Percentiles rank a stretch among this genome's conserved stretches.
Evolutionary conservation across 331 rosid species (phyloP).

Genomic region (Acacia pycnantha): DNA sequence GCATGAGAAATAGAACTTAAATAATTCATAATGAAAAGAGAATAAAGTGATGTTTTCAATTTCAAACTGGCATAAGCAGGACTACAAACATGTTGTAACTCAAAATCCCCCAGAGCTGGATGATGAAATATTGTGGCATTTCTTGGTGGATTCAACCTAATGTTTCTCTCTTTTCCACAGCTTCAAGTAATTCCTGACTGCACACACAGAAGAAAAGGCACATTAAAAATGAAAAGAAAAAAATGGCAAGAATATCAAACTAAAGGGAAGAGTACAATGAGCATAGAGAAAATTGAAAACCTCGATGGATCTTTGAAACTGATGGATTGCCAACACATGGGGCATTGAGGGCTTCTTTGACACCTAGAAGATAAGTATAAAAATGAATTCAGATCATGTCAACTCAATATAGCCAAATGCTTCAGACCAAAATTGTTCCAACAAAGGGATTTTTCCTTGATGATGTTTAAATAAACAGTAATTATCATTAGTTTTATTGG

Average conservation of each 20-base stretch:
- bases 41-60: constrained; percentile 26
- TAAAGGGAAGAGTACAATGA: constrained; percentile 6
- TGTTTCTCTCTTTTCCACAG: constrained; percentile 81
- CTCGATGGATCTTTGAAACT: constrained; percentile 94
- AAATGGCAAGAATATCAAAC: constrained; percentile 1
- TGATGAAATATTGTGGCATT: constrained; percentile 91
- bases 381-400: not conserved
- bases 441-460: not conserved
- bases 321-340: constrained; percentile 97
- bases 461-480: not conserved
- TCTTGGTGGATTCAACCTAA: constrained; percentile 76
- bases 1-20: constrained; percentile 35
- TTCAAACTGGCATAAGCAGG: constrained; percentile 32
- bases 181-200: constrained; percentile 96
- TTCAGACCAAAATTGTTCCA: constrained; percentile 15
- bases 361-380: constrained; percentile 55
- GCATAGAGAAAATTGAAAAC: constrained; percentile 42
- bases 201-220: constrained; percentile 22
- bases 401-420: constrained; percentile 11
- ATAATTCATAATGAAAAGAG: constrained; percentile 16
- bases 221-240: constrained; percentile 13
- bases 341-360: constrained; percentile 98
- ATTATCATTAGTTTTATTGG: not conserved
- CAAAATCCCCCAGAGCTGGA: constrained; percentile 95
- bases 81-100: constrained; percentile 84